Evolutionary conservation across 2,329 filamentous ascomycete genomes (phyloP), one percentile per base, ranked within the genome.

Genomic region (Pseudocercospora macadamiae): DNA sequence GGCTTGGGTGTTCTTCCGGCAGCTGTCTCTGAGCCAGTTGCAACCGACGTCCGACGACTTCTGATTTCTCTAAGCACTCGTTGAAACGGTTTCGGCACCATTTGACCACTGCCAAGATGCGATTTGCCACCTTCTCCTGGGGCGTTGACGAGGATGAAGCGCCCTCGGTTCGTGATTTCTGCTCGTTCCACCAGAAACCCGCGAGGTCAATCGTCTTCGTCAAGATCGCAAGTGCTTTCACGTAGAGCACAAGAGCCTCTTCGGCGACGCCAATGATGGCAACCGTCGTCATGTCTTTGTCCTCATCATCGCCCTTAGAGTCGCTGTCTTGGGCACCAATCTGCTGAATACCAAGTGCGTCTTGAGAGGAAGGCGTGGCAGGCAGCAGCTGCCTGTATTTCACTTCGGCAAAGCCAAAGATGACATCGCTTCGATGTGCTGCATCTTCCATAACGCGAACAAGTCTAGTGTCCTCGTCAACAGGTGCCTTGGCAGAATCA

Each of bases 321-420:
- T 72, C 63, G 81, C 70, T 68, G 3, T 88, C 85, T 7, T 78
- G 71, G 3, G 78, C 77, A n/a, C 83, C 74, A 12, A 87, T 86
- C 52, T 75, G 73, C 51, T 77, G 77, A 42, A 81, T 77, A 5
- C 88, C 87, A 3, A 91, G 81, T 4, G 86, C 86, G 65, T 89
- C 86, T 49, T 90, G 86, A 2, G 66, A 61, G 0, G 90, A 93
- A 1, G 93, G 95, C 1, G 91, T 87, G 44, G 95, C 79, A 2
- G 95, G 95, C 51, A 97, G 86, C n/a, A 99, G 83, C 75, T 99
- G 95, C 75, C 96, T 95, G 76, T 96, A 97, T 76, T 99, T 99
- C 71, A 99, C 93, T 76, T 99, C 93, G 4, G 95, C 95, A 75
- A 99, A 97, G 2, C 93, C 93, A 73, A 93, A 99, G 2, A 99